Conservation (phyloP, 2,329 filamentous ascomycete genomes). For the Talaromyces verruculosus region DNA sequence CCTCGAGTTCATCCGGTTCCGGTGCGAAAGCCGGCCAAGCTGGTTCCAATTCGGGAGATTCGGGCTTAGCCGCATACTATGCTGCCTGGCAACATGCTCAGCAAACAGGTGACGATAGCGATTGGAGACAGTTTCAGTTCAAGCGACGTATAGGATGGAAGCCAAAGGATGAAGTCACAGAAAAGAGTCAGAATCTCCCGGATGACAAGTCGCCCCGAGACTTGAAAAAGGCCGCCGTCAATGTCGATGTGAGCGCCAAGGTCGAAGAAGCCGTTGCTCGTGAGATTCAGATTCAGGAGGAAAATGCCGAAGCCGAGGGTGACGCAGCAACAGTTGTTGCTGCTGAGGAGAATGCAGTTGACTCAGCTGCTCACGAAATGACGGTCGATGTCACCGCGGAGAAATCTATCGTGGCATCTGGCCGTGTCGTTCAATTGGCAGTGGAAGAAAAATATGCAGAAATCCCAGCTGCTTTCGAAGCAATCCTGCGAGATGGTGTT, state of each 20-base stretch:
- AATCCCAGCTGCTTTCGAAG: conserved; percentile 87
- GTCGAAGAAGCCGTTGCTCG: conserved; percentile 82
- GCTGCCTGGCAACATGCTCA: conserved; percentile 83
- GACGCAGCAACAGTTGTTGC: conserved; percentile 28
- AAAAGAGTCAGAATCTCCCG: conserved; percentile 26
- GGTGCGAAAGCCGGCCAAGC: conserved; percentile 59
- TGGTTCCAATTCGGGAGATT: conserved; percentile 56
- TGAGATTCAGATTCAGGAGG: conserved; percentile 66
- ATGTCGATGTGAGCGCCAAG: conserved; percentile 63
- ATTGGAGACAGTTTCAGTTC: conserved; percentile 92
- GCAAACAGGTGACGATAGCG: conserved; percentile 66
- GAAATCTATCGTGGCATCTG: conserved; percentile 69
- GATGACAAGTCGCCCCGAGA: conserved; percentile 51
- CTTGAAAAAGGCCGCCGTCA: conserved; percentile 54
- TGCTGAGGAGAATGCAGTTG: conserved; percentile 28
- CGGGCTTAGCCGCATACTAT: conserved; percentile 83
- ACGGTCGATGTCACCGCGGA: conserved; percentile 54
- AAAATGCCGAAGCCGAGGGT: conserved; percentile 47
- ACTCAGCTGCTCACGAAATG: conserved; percentile 37
- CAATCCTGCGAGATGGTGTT: conserved; percentile 78
- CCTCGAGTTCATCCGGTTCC: conserved; percentile 52
- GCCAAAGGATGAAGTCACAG: conserved; percentile 47
- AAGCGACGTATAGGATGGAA: conserved; percentile 89
- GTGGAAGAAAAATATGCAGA: conserved; percentile 74
- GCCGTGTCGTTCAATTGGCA: conserved; percentile 74